phyloP scores from a whole-genome alignment of 1,284 basidiomycete species.

The Schizophyllum commune region DNA sequence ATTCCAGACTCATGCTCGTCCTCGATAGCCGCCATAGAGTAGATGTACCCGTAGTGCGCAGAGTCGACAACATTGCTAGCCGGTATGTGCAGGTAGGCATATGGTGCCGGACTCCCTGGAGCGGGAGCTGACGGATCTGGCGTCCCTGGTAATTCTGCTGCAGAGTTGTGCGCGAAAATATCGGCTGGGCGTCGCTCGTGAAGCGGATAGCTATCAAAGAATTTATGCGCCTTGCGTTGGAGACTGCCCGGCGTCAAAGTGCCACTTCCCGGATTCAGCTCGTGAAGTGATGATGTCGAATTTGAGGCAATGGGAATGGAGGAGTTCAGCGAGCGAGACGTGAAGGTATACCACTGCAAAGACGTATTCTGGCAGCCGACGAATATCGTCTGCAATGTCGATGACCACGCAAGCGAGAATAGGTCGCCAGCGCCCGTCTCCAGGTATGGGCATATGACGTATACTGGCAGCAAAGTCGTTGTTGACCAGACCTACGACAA shows the following conservation, averaged over 20 bases:
- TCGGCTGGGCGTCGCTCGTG: conserved; percentile 59
- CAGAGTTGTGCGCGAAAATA: conserved; percentile 46
- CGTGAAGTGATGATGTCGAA: neutral
- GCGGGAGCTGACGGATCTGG: conserved; percentile 5
- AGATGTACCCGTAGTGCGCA: conserved; percentile 93
- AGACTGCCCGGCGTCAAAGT: conserved; percentile 36
- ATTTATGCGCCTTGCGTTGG: conserved; percentile 60
- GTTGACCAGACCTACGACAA: conserved; percentile 76
- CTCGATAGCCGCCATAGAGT: conserved; percentile 65
- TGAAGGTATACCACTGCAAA: conserved; percentile 77
- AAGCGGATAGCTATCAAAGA: conserved; percentile 76
- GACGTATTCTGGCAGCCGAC: conserved; percentile 89
- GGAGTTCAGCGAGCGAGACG: conserved; percentile 9
- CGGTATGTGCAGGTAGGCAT: conserved; percentile 47
- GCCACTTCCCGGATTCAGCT: conserved; percentile 25
- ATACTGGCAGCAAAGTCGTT: conserved; percentile 60
- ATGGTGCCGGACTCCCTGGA: conserved; percentile 14
- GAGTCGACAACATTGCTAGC: conserved; percentile 70
- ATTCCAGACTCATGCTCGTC: conserved; percentile 29
- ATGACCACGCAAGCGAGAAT: conserved; percentile 81
- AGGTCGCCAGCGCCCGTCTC: conserved; percentile 86
- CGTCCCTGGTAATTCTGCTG: conserved; percentile 8
- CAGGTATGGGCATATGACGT: conserved; percentile 76
- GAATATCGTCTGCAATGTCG: conserved; percentile 66
- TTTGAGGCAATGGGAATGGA: conserved; percentile 1